Evolutionary conservation across 345 rosid genomes (phyloP), one percentile per base, ranked within the genome.

Genomic region (Nasturtium officinale): DNA sequence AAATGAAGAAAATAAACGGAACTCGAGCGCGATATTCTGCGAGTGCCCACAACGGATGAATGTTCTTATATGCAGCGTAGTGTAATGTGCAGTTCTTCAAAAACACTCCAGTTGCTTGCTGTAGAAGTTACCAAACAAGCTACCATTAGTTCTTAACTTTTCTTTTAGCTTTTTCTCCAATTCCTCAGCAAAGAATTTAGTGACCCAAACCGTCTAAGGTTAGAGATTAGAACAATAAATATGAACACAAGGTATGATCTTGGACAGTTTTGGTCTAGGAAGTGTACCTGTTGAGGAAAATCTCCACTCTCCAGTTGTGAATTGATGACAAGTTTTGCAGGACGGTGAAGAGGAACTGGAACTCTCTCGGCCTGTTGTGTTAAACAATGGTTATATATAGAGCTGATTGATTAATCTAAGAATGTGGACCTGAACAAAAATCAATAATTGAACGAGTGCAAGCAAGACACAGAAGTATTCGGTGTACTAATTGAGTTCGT

Each of bases 41-140:
- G 7, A 87, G 83, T 48, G 85, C 89, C 88, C 92, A 85, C 21
- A 79, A 2, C 1, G 92, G 92, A 73, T 79, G 86, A 48, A 83
- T 84, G 70, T 83, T 87, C 50, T 88, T 74, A 61, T 87, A 85
- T 52, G 87, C 82, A 65, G 90, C 85, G 58, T 85, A 88, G 68
- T 88, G 89, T 56, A 88, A 73, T 82, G 84, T 85, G 72, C 93
- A 83, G 67, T 86, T 88, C 80, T 79, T 82, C 83, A 74, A 76
- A 75, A 85, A 85, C n/a, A 86, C 87, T 23, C 89, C 87, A 21
- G 85, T 86, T 58, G 84, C 71, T 74, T 88, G 87, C 89, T 85
- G 75, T 6, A 67, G 30, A 65, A 30, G 47, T 13, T 26, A 61
- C 15, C 2, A 50, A 25, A 71, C 47, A 33, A 51, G 21, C 45